Evolutionary conservation across 768 basidiomycete genomes (phyloP), one percentile per base, ranked within the genome.

Genomic region (Lactifluus volemus): DNA sequence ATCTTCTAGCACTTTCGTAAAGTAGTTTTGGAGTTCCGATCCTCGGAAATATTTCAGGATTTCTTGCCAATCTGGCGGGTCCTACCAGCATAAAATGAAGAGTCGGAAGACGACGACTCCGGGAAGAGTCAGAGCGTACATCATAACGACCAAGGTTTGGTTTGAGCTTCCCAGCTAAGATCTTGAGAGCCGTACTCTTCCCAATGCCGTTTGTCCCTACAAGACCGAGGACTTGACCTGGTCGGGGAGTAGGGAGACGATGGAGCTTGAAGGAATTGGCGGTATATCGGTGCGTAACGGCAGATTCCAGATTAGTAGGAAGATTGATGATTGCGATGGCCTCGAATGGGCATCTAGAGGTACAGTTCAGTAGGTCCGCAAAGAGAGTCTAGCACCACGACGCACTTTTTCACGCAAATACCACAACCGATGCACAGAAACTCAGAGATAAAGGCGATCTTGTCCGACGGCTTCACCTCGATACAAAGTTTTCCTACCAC

Each of bases 141-240:
- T 98, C 97, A 72, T 97, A 99, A 67, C 90, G 84, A 9, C 97
- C 97, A 55, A 99, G 81, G 74, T 99, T 99, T 8, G 97, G 96
- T 74, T 99, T 99, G 61, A 96, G 81, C 73, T 98, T 98, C 53
- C 97, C 97, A 15, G 94, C 93, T 34, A 99, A 77, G 61, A 99
- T 89, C 76, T 98, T 98, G 59, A 99, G 78, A 5, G 97, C 97
- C 0, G 97, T 99, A 67, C 91, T 94, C 79, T 99, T 99, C 57
- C 97, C 97, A 66, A 98, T 99, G 85, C 97, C 97, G 75, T 99
- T 99, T 0, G 96, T 98, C 36, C 97, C 97, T 19, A 98, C 97
- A 42, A 99, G 83, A 65, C 97, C 97, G n/a, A 99, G 81, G 3
- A 99, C 97, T 74, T 98, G 97, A 4, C 97, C 97, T 0, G 97